Base-by-base conservation (phyloP, 805 yeast species). In the Debaryomyces maramus region DNA sequence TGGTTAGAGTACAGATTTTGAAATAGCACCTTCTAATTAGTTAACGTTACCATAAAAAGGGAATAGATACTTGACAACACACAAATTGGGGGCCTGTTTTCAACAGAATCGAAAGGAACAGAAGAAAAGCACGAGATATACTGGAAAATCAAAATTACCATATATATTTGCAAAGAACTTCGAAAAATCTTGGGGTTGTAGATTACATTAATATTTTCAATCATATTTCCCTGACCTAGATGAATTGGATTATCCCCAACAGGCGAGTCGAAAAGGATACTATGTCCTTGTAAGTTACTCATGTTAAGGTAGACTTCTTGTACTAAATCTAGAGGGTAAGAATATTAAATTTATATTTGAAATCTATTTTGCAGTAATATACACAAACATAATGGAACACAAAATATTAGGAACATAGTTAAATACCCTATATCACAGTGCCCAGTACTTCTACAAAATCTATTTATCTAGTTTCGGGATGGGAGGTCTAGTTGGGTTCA, bases 21-120 rank as follows among this genome's bases (percentile, higher is more conserved):
- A 18, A 11, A 7, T 37, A 42, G 22, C n/a, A 16, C 26, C 21
- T 11, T 21, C 18, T 24, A 23, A 20, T 16, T 22, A 15, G 17
- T 13, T 11, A n/a, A n/a, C 45, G 56, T 24, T 47, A 59, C 62
- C 58, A 53, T 47, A 3, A 54, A 19, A 2, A 53, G 39, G 13
- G 52, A 51, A 36, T 48, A 61, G 5, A 58, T 13, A 17, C 45
- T 42, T 3, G 63, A 35, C 1, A 58, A 39, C 7, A 63, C 43
- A 6, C 53, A 41, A 1, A 61, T 41, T 1, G 54, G 20, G 0
- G 72, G 72, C 8, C 72, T 46, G 32, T 62, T 53, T 22, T 55
- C 58, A 2, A 67, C 59, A 13, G 52, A 52, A 14, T 64, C 68
- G 38, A 62, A 62, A 1, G 73, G 72, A 10, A 63, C 61, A 9